phyloP scores from a whole-genome alignment of 805 yeast genomes.

The Ogataea minuta region DNA sequence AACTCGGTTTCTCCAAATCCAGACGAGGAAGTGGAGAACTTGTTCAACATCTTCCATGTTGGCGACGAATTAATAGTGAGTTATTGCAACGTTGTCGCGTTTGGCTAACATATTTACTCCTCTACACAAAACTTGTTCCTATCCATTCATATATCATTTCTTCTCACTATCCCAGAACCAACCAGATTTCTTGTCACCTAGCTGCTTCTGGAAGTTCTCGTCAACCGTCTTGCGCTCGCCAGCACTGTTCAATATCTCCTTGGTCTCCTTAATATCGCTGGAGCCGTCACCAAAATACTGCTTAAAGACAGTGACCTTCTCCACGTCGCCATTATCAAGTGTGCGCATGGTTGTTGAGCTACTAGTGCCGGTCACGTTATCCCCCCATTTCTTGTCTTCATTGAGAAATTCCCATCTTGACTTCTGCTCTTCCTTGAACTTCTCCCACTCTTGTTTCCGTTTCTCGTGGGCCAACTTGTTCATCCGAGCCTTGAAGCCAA shows the following conservation, averaged over 20 bases:
- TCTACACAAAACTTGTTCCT: constrained; percentile 4
- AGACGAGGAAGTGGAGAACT: constrained; percentile 41
- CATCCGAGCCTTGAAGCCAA: constrained; percentile 68
- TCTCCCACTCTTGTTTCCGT: constrained; percentile 28
- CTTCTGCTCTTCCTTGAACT: constrained; percentile 24
- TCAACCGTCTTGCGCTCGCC: constrained; percentile 34
- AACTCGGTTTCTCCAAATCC: constrained; percentile 47
- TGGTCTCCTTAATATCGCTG: constrained; percentile 37
- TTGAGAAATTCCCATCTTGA: constrained; percentile 29
- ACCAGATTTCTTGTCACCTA: constrained; percentile 20
- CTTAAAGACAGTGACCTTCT: constrained; percentile 37
- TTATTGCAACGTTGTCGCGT: constrained; percentile 47
- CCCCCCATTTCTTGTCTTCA: constrained; percentile 14
- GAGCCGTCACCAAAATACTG: constrained; percentile 45
- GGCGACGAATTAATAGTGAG: constrained; percentile 42
- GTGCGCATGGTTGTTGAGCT: constrained; percentile 37
- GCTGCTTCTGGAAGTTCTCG: constrained; percentile 17
- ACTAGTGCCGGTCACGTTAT: constrained; percentile 33
- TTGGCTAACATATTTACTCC: constrained; percentile 33
- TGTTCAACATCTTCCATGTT: constrained; percentile 35
- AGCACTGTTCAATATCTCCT: constrained; percentile 37
- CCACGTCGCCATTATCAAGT: constrained; percentile 42
- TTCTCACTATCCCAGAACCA: constrained; percentile 32
- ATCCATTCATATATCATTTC: constrained; percentile 2
- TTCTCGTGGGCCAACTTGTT: constrained; percentile 41